Evolutionary conservation across 345 rosid genomes (phyloP).

Genomic region (Trapa bicornis): DNA sequence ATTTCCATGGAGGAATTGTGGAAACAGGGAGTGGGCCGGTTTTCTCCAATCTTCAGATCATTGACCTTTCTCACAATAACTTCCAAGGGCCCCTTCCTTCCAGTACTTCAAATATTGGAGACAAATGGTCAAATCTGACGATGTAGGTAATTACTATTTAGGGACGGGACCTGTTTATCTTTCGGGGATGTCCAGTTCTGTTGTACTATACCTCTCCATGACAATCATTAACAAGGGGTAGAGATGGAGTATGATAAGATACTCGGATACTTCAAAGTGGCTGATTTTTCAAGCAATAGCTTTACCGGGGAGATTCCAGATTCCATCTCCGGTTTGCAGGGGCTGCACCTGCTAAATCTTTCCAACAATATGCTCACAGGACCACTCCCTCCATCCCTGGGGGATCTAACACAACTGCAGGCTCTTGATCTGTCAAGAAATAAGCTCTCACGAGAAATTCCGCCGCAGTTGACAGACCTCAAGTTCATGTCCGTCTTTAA

Average conservation of each 20-base stretch:
- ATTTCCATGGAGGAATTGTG: constrained; percentile 1
- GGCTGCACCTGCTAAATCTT: constrained; percentile 4
- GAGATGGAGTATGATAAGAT: constrained; percentile 1
- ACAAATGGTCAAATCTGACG: background rate
- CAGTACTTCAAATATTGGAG: background rate
- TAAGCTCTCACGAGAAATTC: constrained; percentile 12
- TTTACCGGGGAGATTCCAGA: constrained; percentile 5
- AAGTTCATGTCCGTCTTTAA: background rate
- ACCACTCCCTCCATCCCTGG: background rate
- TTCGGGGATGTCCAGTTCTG: background rate
- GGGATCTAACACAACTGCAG: background rate
- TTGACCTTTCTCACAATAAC: constrained; percentile 2
- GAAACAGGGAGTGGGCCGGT: background rate
- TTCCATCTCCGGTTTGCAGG: background rate
- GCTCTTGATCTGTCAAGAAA: constrained; percentile 14
- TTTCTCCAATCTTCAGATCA: too few species aligned
- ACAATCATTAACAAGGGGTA: constrained; percentile 2
- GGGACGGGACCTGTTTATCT: background rate
- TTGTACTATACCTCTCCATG: background rate
- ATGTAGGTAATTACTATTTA: background rate
- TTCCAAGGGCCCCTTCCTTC: background rate
- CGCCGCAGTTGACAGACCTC: constrained; percentile 5
- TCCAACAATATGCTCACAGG: constrained; percentile 10
- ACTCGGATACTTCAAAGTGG: background rate
- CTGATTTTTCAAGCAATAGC: constrained; percentile 4